A percentile compares a stretch with the other conserved stretches of the same genome.
phyloP scores from a whole-genome alignment of 805 yeast species.

The Candida insectalens region DNA sequence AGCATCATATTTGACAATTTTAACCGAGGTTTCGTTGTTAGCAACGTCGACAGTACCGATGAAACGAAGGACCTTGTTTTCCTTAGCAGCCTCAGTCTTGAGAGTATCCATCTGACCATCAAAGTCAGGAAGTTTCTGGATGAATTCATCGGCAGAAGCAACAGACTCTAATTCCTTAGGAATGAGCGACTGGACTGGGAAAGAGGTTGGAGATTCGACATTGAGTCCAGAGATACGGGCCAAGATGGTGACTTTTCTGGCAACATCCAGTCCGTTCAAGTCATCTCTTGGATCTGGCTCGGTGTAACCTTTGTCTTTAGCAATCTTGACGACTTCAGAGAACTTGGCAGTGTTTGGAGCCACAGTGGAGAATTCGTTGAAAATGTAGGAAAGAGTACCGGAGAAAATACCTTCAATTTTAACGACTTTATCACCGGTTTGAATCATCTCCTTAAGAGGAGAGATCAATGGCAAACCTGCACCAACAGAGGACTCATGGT shows the following conservation, averaged over 20 bases:
- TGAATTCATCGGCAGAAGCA: slow-evolving; percentile 64
- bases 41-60: slow-evolving; percentile 85
- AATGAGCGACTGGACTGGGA: slow-evolving; percentile 89
- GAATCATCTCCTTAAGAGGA: slow-evolving; percentile 77
- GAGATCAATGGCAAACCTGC: slow-evolving; percentile 95
- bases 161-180: slow-evolving; percentile 77
- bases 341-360: slow-evolving; percentile 57
- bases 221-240: slow-evolving; percentile 86
- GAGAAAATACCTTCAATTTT: slow-evolving; percentile 94
- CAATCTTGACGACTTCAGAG: slow-evolving; percentile 82
- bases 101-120: slow-evolving; percentile 72
- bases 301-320: slow-evolving; percentile 89
- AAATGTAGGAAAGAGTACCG: slow-evolving; percentile 91
- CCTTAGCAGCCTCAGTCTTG: slow-evolving; percentile 71
- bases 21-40: slow-evolving; percentile 66
- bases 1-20: slow-evolving; percentile 74
- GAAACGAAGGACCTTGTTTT: slow-evolving; percentile 83
- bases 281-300: slow-evolving; percentile 99
- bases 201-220: slow-evolving; percentile 81
- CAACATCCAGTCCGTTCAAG: slow-evolving; percentile 95
- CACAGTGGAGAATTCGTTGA: slow-evolving; percentile 81
- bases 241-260: slow-evolving; percentile 93
- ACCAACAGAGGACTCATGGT: slow-evolving; percentile 98
- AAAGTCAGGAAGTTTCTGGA: slow-evolving; percentile 71
- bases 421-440: slow-evolving; percentile 88